phyloP scores from a whole-genome alignment of 495 filamentous ascomycete species.

The Podospora tetraspora region DNA sequence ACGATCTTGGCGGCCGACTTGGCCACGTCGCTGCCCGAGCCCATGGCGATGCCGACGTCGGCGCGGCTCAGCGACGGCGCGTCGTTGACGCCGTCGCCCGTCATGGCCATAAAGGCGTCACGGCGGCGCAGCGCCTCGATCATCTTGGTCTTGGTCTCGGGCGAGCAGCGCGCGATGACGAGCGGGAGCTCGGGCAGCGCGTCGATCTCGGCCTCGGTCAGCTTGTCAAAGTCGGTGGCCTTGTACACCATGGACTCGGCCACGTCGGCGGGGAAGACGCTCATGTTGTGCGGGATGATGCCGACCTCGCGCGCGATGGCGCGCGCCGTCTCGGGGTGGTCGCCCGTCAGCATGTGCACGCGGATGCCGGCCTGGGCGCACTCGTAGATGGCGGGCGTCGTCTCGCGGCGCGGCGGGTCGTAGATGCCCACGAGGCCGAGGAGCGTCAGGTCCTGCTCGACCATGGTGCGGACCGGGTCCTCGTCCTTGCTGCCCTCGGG shows the following conservation, averaged over 20 bases:
- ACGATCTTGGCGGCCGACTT: constrained; percentile 86
- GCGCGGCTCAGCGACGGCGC: constrained; percentile 71
- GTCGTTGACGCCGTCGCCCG: constrained; percentile 81
- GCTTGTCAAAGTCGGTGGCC: constrained; percentile 57
- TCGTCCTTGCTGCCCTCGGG: constrained; percentile 25
- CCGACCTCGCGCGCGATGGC: constrained; percentile 73
- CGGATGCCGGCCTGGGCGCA: constrained; percentile 67
- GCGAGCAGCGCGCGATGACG: constrained; percentile 61
- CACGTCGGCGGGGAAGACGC: constrained; percentile 47
- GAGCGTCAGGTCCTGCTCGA: constrained; percentile 55
- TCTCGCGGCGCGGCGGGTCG: constrained; percentile 68
- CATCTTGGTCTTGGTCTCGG: constrained; percentile 63
- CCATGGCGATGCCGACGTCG: constrained; percentile 85
- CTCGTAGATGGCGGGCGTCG: constrained; percentile 56
- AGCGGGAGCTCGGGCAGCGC: constrained; percentile 54
- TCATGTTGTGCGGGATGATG: constrained; percentile 58
- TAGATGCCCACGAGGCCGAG: constrained; percentile 71
- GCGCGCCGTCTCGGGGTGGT: constrained; percentile 68
- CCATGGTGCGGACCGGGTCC: constrained; percentile 33
- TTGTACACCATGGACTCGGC: constrained; percentile 56
- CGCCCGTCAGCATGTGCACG: constrained; percentile 78
- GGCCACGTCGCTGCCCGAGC: constrained; percentile 82
- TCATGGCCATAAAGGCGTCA: constrained; percentile 56
- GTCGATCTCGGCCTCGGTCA: constrained; percentile 56
- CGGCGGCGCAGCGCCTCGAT: constrained; percentile 64